Conservation (phyloP, 768 basidiomycete species). For the Mycena rosella region DNA sequence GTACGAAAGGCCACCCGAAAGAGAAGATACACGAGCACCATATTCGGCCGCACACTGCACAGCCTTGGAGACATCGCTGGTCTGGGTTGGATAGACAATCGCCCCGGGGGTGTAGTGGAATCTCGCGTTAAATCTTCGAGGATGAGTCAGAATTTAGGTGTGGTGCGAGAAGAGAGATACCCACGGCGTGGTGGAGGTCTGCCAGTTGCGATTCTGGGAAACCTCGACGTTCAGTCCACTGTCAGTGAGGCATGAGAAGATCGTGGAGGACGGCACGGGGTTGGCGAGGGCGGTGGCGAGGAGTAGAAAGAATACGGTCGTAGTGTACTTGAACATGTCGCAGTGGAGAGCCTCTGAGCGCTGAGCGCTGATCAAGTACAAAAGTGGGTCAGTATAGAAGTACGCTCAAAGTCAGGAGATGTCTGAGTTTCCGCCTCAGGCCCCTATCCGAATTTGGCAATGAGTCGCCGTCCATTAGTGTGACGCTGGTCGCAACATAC, state of each 20-base stretch:
- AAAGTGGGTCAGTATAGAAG: too few relatives aligned
- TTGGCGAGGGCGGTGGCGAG: slow-evolving; percentile 20
- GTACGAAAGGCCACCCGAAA: slow-evolving; percentile 33
- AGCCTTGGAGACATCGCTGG: slow-evolving; percentile 19
- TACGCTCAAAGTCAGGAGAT: too few relatives aligned
- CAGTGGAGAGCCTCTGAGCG: too few relatives aligned
- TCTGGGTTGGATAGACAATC: slow-evolving; percentile 19
- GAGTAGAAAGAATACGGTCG: slow-evolving; percentile 7
- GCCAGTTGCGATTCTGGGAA: slow-evolving; percentile 20
- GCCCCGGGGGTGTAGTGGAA: slow-evolving; percentile 22
- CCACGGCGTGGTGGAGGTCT: slow-evolving; percentile 19
- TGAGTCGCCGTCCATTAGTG: too few relatives aligned
- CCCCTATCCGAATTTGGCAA: too few relatives aligned
- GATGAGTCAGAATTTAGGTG: too few relatives aligned
- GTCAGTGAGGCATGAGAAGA: slow-evolving; percentile 20
- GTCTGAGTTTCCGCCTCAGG: too few relatives aligned
- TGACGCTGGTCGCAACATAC: too few relatives aligned
- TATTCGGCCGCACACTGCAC: slow-evolving; percentile 14
- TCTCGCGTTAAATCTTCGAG: slow-evolving; percentile 20
- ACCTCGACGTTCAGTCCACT: slow-evolving; percentile 15
- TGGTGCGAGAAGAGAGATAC: too few relatives aligned
- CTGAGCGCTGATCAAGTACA: too few relatives aligned
- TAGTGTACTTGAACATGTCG: slow-evolving; percentile 12
- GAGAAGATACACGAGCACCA: slow-evolving; percentile 20
- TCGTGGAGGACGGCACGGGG: neutral